Evolutionary conservation across 345 rosid species (phyloP).

Genomic region (Adansonia digitata): DNA sequence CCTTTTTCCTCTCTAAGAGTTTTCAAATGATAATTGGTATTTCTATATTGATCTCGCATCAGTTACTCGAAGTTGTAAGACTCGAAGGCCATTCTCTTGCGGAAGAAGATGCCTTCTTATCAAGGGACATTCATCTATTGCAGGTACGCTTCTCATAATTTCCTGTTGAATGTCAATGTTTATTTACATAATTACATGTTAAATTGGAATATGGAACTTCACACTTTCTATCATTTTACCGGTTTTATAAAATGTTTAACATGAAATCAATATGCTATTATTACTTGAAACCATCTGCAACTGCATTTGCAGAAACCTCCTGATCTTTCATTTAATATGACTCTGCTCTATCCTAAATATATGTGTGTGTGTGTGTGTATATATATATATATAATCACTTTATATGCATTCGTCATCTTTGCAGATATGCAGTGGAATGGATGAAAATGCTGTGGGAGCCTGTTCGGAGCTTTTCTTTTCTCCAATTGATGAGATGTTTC

Average conservation of each 20-base stretch:
- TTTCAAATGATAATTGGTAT: not conserved
- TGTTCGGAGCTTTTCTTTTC: constrained; percentile 92
- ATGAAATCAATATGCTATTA: not conserved
- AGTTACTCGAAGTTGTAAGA: constrained; percentile 92
- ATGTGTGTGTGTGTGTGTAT: too few relatives aligned
- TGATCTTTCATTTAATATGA: too few relatives aligned
- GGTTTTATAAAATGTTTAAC: not conserved
- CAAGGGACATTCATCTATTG: constrained; percentile 88
- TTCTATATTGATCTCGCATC: constrained; percentile 3
- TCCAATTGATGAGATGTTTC: constrained; percentile 96
- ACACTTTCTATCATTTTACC: not conserved
- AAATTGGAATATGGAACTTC: not conserved
- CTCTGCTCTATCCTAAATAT: too few relatives aligned
- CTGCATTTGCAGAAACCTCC: not conserved
- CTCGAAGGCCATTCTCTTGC: constrained; percentile 92
- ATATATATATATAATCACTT: not conserved
- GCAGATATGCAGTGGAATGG: constrained; percentile 95
- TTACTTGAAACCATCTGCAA: too few relatives aligned
- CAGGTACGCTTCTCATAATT: constrained; percentile 48
- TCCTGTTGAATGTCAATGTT: not conserved
- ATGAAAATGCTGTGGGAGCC: constrained; percentile 82
- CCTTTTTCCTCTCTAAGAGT: not conserved
- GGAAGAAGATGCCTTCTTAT: constrained; percentile 85
- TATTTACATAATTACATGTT: not conserved
- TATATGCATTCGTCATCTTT: not conserved